Percentiles rank a stretch among this genome's conserved stretches.
Evolutionary conservation across 2,329 filamentous ascomycete species (phyloP).

Genomic region (Trichoderma semiorbis): DNA sequence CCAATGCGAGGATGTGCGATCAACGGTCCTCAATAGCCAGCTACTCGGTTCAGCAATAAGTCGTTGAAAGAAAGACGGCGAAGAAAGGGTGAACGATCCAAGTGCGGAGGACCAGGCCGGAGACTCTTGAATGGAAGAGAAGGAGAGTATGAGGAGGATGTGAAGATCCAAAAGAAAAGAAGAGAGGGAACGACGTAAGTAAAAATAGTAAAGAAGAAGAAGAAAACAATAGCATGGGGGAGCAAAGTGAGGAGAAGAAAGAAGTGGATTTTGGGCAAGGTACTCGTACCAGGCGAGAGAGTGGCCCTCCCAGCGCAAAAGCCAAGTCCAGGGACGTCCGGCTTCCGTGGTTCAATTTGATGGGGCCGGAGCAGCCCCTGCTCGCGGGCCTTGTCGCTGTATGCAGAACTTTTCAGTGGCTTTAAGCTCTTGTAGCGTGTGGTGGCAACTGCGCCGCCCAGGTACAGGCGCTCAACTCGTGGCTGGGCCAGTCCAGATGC

Average conservation of each 20-base stretch:
- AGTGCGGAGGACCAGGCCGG: constrained; percentile 16
- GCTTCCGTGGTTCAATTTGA: neutral
- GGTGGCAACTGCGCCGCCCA: neutral
- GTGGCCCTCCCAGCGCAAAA: neutral
- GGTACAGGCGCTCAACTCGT: neutral
- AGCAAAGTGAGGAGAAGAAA: constrained; percentile 13
- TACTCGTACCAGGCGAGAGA: neutral
- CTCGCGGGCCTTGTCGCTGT: neutral
- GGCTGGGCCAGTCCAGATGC: neutral
- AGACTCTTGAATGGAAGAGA: constrained; percentile 18
- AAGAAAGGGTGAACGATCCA: constrained; percentile 11
- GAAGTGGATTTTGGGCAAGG: neutral
- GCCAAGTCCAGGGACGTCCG: neutral
- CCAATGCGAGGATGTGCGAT: constrained; percentile 27
- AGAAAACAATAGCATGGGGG: constrained; percentile 21
- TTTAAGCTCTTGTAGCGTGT: neutral
- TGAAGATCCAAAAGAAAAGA: neutral
- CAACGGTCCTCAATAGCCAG: constrained; percentile 32
- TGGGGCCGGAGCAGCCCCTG: neutral
- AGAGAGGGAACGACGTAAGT: constrained; percentile 18
- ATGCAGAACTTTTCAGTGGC: neutral
- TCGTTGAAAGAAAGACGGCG: constrained; percentile 22
- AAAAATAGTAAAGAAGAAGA: constrained; percentile 21
- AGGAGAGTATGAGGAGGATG: neutral
- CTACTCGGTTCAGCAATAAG: constrained; percentile 23